Conservation (phyloP, 805 yeast species). For the Candida parachauliodes region DNA sequence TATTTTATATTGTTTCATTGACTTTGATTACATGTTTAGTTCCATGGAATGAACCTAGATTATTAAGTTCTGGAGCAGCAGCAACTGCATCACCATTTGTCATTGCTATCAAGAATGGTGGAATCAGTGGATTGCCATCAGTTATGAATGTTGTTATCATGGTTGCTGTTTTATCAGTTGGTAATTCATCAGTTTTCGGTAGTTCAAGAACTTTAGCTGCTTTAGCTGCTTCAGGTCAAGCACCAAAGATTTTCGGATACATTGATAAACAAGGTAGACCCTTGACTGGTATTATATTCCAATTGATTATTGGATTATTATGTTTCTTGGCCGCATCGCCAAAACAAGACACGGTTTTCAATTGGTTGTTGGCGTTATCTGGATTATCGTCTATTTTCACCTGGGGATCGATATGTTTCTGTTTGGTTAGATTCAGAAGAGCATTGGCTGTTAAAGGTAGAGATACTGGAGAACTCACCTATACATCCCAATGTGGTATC, state of each 20-base stretch:
- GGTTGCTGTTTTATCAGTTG: conserved; percentile 68
- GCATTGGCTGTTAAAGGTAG: conserved; percentile 56
- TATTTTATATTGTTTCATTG: conserved; percentile 32
- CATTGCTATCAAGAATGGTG: conserved; percentile 62
- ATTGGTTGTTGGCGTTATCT: conserved; percentile 62
- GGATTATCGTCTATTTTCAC: conserved; percentile 61
- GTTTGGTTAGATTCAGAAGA: conserved; percentile 58
- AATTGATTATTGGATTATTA: conserved; percentile 55
- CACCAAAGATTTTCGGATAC: conserved; percentile 56
- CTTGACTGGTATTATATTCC: conserved; percentile 49
- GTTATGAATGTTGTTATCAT: conserved; percentile 68
- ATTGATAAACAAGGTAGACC: conserved; percentile 71
- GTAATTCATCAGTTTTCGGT: conserved; percentile 66
- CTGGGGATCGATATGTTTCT: conserved; percentile 58
- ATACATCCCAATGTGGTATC: conserved; percentile 48
- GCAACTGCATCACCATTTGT: conserved; percentile 81
- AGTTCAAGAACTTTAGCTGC: conserved; percentile 66
- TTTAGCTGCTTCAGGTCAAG: conserved; percentile 58
- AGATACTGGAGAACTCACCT: conserved; percentile 49
- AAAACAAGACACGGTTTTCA: conserved; percentile 52
- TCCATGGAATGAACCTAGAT: conserved; percentile 19
- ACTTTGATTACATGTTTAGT: conserved; percentile 25
- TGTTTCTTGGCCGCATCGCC: conserved; percentile 59
- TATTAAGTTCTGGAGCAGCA: conserved; percentile 41
- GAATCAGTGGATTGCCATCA: conserved; percentile 60